Evolutionary conservation across 2,329 filamentous ascomycete genomes (phyloP).

Genomic region (Colletotrichum higginsianum): DNA sequence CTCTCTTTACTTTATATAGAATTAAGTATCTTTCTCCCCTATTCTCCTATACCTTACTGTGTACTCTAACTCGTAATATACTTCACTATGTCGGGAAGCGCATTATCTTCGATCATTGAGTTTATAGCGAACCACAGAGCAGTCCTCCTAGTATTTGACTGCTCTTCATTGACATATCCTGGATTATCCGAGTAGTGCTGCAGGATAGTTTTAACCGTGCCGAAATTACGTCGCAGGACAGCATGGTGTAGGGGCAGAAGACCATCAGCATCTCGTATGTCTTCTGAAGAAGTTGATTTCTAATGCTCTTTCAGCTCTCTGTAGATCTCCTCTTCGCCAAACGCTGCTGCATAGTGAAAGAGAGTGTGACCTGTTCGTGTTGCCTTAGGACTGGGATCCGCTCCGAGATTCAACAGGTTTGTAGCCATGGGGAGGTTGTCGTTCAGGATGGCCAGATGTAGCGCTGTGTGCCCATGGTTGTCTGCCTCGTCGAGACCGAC

Average conservation of each 20-base stretch:
- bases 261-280: neutral
- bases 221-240: rapidly evolving
- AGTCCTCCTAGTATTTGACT: neutral
- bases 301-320: neutral
- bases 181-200: neutral
- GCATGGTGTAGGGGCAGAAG: neutral
- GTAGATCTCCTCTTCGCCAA: neutral
- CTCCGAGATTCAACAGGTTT: neutral
- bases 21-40: too few species aligned
- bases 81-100: too few species aligned
- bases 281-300: neutral
- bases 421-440: too few species aligned
- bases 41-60: too few species aligned
- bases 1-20: too few species aligned
- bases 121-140: neutral
- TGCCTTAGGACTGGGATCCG: too few species aligned
- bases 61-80: too few species aligned
- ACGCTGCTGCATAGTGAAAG: neutral
- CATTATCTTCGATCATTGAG: rapidly evolving
- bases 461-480: neutral
- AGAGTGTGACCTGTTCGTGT: neutral
- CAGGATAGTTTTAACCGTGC: neutral
- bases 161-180: neutral
- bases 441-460: neutral
- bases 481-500: neutral